A percentile compares a stretch with the other conserved stretches of the same genome.
These are phyloP conservation scores for grape (Vitis vinifera) DNA, from an alignment of 164 flowering plant species.

Conservation along the genomic window DNA sequence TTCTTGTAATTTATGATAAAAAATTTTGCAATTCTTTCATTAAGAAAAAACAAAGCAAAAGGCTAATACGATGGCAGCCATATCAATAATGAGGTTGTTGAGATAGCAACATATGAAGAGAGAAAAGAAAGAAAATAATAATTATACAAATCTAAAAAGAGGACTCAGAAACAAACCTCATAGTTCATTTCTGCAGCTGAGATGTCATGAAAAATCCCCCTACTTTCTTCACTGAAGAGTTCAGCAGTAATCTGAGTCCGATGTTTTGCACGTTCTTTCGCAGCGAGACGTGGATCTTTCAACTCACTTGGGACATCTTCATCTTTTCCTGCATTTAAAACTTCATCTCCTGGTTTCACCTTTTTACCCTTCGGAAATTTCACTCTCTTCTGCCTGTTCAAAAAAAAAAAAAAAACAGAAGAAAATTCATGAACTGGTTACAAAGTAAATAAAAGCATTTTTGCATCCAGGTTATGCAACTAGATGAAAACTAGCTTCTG, in stretches of 20 bases:
- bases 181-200: conserved; percentile 63
- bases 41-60: neutral
- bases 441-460: too few relatives aligned
- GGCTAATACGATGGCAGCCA: neutral
- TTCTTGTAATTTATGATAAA: too few relatives aligned
- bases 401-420: neutral
- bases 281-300: conserved; percentile 53
- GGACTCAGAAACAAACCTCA: conserved; percentile 40
- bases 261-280: conserved; percentile 66
- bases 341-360: conserved; percentile 47
- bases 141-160: neutral
- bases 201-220: conserved; percentile 33
- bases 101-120: neutral
- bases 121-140: neutral
- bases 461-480: too few relatives aligned
- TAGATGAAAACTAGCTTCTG: too few relatives aligned
- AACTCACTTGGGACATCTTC: conserved; percentile 20
- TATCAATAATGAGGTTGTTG: conserved; percentile 8
- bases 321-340: conserved; percentile 1
- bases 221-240: conserved; percentile 41
- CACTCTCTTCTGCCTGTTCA: conserved; percentile 57
- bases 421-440: too few relatives aligned
- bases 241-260: conserved; percentile 49
- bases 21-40: too few relatives aligned
- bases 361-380: conserved; percentile 92